Base-by-base conservation (phyloP, 2,329 filamentous ascomycete genomes). In the Lecanoromycetidae sp. region DNA sequence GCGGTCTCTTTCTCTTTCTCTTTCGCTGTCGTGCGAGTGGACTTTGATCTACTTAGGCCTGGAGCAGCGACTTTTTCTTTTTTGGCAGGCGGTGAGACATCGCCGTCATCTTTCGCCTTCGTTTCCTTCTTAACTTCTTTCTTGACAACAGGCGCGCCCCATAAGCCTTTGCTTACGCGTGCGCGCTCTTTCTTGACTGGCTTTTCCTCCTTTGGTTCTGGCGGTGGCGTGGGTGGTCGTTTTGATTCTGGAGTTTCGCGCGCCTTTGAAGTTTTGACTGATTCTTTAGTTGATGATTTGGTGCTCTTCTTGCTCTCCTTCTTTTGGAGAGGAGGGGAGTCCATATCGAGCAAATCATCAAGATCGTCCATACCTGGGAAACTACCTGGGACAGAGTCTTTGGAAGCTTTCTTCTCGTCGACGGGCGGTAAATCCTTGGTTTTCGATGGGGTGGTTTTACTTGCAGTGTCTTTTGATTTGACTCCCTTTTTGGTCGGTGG, bases 151-250 rank as follows among this genome's bases (percentile, higher is more conserved):
- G 67, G 61, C 3, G 63, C 58, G 3, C 75, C 77, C 83, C 83
- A 90, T 61, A 79, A 78, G 29, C 87, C 87, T 49, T 85, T 83
- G 56, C 79, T 84, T 53, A 87, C 77, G 58, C 82, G 86, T 23
- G 82, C 69, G 12, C 87, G 82, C 53, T 93, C 84, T 61, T 83
- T 93, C 65, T 79, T 85, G 3, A 71, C 71, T 4, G 70, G 61
- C 44, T 74, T 77, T 12, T 47, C 44, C 27, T 72, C 66, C 42
- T 80, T 77, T 13, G 76, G 60, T 38, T 75, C 72, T 8, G 70
- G 68, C 7, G 71, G 67, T 40, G 74, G 71, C 22, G 72, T 74
- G 8, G 71, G 71, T 27, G 68, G 65, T 47, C 37, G 57, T 54
- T 4, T 72, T 70, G 23, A 74, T 71, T 6, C 71, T 68, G 38